Conservation (phyloP, 257 asterid genomes). For the Capsicum rhomboideum region DNA sequence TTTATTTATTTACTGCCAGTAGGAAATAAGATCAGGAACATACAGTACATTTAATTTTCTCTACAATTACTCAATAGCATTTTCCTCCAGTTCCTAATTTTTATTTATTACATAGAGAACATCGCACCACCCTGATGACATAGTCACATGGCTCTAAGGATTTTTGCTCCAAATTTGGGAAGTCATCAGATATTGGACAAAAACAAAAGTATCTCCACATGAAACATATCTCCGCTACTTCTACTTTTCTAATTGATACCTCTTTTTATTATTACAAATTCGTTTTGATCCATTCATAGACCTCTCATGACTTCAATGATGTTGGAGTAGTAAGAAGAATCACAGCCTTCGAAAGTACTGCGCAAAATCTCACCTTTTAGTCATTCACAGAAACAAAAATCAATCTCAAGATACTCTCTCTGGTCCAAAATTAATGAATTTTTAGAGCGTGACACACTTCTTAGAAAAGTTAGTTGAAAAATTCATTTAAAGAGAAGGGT, state of each 20-base stretch:
- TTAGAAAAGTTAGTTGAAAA: too few species aligned
- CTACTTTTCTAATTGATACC: not conserved
- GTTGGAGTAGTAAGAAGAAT: not conserved
- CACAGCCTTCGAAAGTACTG: not conserved
- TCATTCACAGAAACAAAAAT: not conserved
- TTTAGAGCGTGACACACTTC: too few species aligned
- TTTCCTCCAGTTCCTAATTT: not conserved
- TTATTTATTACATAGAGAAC: not conserved
- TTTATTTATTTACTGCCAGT: not conserved
- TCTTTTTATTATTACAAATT: not conserved
- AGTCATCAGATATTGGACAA: not conserved
- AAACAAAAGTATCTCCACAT: not conserved
- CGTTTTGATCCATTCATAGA: not conserved
- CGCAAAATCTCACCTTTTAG: not conserved
- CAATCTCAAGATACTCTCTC: not conserved
- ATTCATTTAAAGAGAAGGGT: too few species aligned
- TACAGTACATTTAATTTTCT: not conserved
- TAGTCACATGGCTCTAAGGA: not conserved
- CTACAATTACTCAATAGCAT: not conserved
- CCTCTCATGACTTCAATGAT: not conserved
- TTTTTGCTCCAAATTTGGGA: not conserved
- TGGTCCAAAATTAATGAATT: too few species aligned
- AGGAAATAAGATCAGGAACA: not conserved
- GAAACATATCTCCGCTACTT: not conserved
- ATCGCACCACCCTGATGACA: not conserved